Evolutionary conservation across 2,329 filamentous ascomycete genomes (phyloP), one percentile per base, ranked within the genome.

Genomic region (Parasarocladium wereldwijsianum): DNA sequence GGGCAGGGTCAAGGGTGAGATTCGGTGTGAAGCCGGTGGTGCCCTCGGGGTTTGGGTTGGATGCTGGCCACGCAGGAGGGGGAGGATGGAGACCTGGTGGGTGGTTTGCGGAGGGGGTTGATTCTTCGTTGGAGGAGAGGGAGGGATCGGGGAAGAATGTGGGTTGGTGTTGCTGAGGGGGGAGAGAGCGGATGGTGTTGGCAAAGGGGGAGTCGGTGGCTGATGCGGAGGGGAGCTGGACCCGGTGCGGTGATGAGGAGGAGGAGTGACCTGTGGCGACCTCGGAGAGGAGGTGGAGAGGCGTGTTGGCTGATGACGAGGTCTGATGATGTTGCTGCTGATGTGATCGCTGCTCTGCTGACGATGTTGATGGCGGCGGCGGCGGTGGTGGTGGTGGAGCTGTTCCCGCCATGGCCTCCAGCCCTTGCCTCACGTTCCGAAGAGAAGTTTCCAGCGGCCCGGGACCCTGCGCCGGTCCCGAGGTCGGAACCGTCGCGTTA

Each of bases 251-350:
- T 21, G 28, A 24, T 30, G 23, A n/a, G n/a, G n/a, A n/a, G n/a
- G n/a, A n/a, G n/a, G n/a, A n/a, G n/a, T n/a, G n/a, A n/a, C 48
- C 51, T 34, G 60, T 62, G n/a, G 66, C 66, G 19, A 70, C 60
- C 39, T 71, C 67, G 21, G 66, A 70, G 6, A 71, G 56, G 15
- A 71, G 52, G 31, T 70, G 63, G 4, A 71, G 54, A 2, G 66
- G 66, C 1, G 66, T 70, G 40, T 63, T 68, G 18, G 54, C 55
- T 42, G 28, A 16, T 19, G 28, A 24, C 5, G 28, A 4, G 19
- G 27, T 18, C 17, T 21, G 15, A 17, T 23, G 13, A 30, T 8
- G 9, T 24, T 24, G 39, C 11, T 39, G 37, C 3, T 36, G 33
- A 13, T 40, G 40, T 6, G 39, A 36, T 18, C 26, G 32, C 26